phyloP scores from a whole-genome alignment of 805 yeast genomes.

The Wickerhamomyces chaumierensis region DNA sequence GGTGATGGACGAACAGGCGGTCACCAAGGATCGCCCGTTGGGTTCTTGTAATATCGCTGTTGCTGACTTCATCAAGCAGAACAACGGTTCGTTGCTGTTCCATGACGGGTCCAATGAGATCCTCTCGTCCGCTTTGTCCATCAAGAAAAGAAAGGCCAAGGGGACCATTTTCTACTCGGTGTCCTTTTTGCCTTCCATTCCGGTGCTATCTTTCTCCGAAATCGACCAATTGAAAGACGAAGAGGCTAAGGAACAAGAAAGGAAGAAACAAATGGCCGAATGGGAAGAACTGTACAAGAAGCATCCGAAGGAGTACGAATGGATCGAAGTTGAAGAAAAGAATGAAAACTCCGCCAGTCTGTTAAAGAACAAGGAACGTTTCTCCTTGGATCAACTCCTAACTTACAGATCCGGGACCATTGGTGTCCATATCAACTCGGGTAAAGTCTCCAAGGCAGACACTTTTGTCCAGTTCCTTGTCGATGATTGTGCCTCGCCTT shows the following conservation, averaged over 20 bases:
- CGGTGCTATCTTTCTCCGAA: conserved; percentile 52
- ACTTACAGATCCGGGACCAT: conserved; percentile 52
- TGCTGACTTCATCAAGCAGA: conserved; percentile 34
- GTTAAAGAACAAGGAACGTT: conserved; percentile 28
- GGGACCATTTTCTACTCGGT: conserved; percentile 44
- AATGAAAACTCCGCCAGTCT: conserved; percentile 18
- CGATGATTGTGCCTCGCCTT: conserved; percentile 56
- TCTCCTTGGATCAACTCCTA: conserved; percentile 41
- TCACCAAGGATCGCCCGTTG: conserved; percentile 50
- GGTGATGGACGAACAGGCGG: conserved; percentile 55
- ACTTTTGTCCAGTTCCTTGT: conserved; percentile 45
- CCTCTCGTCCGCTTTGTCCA: conserved; percentile 22
- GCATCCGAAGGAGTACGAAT: conserved; percentile 53
- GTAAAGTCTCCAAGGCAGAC: conserved; percentile 36
- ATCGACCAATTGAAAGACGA: conserved; percentile 33
- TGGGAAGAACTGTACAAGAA: conserved; percentile 40
- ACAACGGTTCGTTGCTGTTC: conserved; percentile 29
- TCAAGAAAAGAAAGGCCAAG: conserved; percentile 28
- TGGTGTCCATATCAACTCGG: conserved; percentile 40
- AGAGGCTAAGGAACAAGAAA: conserved; percentile 26
- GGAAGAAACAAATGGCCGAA: conserved; percentile 28
- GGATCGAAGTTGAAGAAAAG: conserved; percentile 38
- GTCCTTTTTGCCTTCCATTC: conserved; percentile 54
- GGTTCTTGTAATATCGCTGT: conserved; percentile 46
- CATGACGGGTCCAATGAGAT: conserved; percentile 40